A percentile compares a stretch with the other conserved stretches of the same genome.
phyloP scores from a whole-genome alignment of 106 monocot species.

The Agapanthus africanus region DNA sequence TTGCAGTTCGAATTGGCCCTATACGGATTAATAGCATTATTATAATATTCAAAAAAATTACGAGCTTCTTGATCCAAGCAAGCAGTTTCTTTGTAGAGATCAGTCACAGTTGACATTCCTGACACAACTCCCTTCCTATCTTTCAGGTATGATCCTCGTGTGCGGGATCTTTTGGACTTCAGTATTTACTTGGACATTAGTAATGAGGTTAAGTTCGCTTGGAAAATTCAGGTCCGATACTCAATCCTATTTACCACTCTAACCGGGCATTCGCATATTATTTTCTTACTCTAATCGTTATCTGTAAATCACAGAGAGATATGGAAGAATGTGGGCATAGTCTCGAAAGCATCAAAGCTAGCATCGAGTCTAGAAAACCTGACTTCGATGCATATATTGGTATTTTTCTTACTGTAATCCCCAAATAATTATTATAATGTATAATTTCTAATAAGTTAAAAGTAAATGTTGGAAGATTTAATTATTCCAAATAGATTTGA shows the following conservation, averaged over 20 bases:
- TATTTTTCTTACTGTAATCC: slow-evolving; percentile 25
- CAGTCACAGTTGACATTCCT: too few relatives aligned
- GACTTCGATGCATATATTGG: slow-evolving; percentile 97
- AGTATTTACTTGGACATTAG: slow-evolving; percentile 99
- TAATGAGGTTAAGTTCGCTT: slow-evolving; percentile 97
- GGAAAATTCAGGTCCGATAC: slow-evolving; percentile 84
- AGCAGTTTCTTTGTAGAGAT: too few relatives aligned
- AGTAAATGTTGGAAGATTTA: too few relatives aligned
- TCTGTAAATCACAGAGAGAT: slow-evolving; percentile 51
- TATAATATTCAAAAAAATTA: too few relatives aligned
- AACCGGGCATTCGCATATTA: too few relatives aligned
- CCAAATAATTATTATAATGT: too few relatives aligned
- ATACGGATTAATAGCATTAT: too few relatives aligned
- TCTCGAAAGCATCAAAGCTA: slow-evolving; percentile 97
- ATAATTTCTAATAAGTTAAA: too few relatives aligned
- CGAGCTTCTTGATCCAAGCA: too few relatives aligned
- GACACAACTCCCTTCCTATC: background rate
- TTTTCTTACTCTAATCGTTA: background rate
- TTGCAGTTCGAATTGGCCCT: too few relatives aligned
- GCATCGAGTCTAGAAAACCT: slow-evolving; percentile 84
- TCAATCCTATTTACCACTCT: background rate
- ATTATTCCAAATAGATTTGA: too few relatives aligned
- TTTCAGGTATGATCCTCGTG: slow-evolving; percentile 76
- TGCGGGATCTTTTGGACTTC: slow-evolving; percentile 92
- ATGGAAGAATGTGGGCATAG: slow-evolving; percentile 98